Percentiles rank a stretch among this genome's conserved stretches.
phyloP scores from a whole-genome alignment of 768 basidiomycete species.

The Leccinellum albellum region DNA sequence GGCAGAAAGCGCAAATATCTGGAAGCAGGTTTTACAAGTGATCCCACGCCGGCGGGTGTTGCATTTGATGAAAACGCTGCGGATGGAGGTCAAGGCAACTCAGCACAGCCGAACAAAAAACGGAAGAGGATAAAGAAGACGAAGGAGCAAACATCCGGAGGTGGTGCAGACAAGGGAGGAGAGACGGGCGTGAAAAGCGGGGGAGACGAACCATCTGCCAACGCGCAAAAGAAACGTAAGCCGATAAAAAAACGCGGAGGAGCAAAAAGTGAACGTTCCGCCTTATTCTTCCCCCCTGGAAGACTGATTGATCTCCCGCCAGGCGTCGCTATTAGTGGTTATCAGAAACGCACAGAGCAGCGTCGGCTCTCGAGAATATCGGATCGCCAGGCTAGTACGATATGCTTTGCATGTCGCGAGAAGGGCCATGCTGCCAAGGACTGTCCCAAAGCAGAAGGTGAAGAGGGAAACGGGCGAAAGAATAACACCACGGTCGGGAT shows the following conservation, averaged over 20 bases:
- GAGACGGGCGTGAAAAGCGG: conserved; percentile 16
- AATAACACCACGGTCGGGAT: conserved; percentile 44
- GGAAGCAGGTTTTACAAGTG: conserved; percentile 50
- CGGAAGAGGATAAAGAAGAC: conserved; percentile 52
- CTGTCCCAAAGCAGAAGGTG: conserved; percentile 51
- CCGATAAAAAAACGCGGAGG: conserved; percentile 28
- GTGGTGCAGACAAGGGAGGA: conserved; percentile 16
- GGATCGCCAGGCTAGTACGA: conserved; percentile 54
- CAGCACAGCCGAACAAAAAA: conserved; percentile 49
- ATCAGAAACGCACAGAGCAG: conserved; percentile 44
- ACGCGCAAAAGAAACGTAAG: conserved; percentile 26
- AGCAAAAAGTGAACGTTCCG: conserved; percentile 19
- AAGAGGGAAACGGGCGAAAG: conserved; percentile 25
- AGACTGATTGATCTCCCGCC: conserved; percentile 22
- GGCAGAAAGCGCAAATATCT: conserved; percentile 71
- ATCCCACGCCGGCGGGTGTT: conserved; percentile 6
- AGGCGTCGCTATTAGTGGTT: conserved; percentile 21
- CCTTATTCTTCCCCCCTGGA: background rate
- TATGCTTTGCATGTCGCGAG: conserved; percentile 84
- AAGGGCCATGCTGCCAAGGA: conserved; percentile 81
- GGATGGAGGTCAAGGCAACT: conserved; percentile 7
- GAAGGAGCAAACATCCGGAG: conserved; percentile 15
- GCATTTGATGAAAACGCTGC: background rate
- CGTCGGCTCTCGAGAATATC: conserved; percentile 63
- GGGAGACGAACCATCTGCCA: conserved; percentile 8